Evolutionary conservation across 2,329 filamentous ascomycete genomes (phyloP), one percentile per base, ranked within the genome.

Genomic region (Cercospora zeae-maydis): DNA sequence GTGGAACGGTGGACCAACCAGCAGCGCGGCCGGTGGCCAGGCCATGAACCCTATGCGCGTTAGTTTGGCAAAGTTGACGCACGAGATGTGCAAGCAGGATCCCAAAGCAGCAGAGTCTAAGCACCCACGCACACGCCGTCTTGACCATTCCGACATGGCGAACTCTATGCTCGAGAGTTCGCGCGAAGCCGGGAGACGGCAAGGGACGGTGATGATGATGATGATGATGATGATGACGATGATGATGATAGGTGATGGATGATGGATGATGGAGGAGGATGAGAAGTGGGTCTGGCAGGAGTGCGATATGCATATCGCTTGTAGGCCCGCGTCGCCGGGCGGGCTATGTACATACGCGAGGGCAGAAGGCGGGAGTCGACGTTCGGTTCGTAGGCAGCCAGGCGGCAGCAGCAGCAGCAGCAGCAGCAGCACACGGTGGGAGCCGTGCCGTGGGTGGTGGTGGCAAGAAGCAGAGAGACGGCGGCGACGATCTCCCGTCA

Each of bases 1-100:
- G 19, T 47, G n/a, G n/a, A n/a, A n/a, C 42, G 42, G 24, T 19
- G 16, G 42, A 47, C 42, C 42, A 47, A 47, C 42, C 42, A 47
- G 42, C 42, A 19, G 9, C n/a, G 16, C 10, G 42, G 42, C 42
- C 21, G 19, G 13, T 27, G 42, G 10, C n/a, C 42, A 27, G 33
- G 49, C 49, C 49, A 33, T 33, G 49, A 52, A 52, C 30, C 49
- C 49, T 33, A 52, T 33, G 49, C 27, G 27, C 49, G 49, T 34
- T 34, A 31, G 49, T 53, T 8, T 53, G 2, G 16, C 31, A 8
- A n/a, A 5, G 49, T 34, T 53, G 49, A 53, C 27, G 49, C 49
- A 53, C 49, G 30, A 53, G 49, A 53, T 53, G 49, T 53, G 49
- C 49, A 34, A 19, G 30, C 49, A 53, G 27, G 49, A 27, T 34